phyloP scores from a whole-genome alignment of 306 rosid genomes.

The Quercus dentata region DNA sequence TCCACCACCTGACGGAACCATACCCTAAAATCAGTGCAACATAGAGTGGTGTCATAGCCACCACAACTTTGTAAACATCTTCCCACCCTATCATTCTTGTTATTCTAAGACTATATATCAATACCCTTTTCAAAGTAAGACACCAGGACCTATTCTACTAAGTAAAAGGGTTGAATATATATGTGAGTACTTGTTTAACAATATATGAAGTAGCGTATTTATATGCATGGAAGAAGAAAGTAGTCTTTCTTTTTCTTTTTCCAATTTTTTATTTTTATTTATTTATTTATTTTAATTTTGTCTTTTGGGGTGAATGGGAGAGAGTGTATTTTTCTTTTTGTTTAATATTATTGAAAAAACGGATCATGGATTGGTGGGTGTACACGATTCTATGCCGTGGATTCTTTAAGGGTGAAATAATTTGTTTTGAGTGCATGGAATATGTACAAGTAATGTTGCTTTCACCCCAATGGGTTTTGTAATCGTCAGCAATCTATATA shows the following conservation, averaged over 20 bases:
- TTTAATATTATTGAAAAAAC: background rate
- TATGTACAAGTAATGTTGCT: constrained; percentile 31
- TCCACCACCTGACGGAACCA: constrained; percentile 93
- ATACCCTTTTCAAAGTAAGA: too few species aligned
- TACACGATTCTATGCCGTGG: constrained; percentile 39
- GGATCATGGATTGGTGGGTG: constrained; percentile 18
- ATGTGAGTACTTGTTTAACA: background rate
- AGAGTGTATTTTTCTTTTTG: background rate
- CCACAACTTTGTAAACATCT: constrained; percentile 79
- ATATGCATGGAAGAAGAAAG: constrained; percentile 18
- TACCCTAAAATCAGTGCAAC: constrained; percentile 75
- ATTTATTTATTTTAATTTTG: too few species aligned
- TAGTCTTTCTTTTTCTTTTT: background rate
- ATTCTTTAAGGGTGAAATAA: constrained; percentile 36
- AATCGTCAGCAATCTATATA: constrained; percentile 26
- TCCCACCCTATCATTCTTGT: constrained; percentile 80
- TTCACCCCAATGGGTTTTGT: constrained; percentile 22
- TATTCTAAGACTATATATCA: constrained; percentile 31
- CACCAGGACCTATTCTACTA: background rate
- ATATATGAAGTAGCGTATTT: constrained; percentile 9
- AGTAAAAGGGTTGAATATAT: background rate
- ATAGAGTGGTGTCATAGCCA: constrained; percentile 73
- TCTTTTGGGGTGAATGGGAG: background rate
- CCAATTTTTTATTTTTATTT: too few species aligned
- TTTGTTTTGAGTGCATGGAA: constrained; percentile 32